Evolutionary conservation across 108 stramenopile species (phyloP).

Genomic region (Nannochloropsis salina): DNA sequence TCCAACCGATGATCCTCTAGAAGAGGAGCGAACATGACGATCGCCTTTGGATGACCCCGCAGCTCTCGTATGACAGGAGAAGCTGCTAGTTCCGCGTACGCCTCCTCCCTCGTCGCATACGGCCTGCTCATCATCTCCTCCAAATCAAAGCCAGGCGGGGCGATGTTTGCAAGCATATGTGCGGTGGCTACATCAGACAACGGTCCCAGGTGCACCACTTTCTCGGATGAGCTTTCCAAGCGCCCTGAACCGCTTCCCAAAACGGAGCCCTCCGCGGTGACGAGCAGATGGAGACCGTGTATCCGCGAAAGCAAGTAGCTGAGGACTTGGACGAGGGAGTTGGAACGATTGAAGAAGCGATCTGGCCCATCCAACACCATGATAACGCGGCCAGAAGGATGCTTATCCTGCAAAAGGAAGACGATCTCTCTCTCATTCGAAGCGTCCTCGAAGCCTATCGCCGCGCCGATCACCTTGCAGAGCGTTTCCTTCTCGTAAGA

Average conservation of each 20-base stretch:
- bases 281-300: neutral
- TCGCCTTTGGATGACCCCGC: conserved; percentile 4
- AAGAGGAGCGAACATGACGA: neutral
- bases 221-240: conserved; percentile 12
- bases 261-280: conserved; percentile 14
- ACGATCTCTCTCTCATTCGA: neutral
- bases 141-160: neutral
- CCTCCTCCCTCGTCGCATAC: neutral
- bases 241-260: neutral
- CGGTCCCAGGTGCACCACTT: neutral
- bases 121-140: neutral
- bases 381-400: conserved; percentile 1
- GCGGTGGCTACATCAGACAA: neutral
- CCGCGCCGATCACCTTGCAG: neutral
- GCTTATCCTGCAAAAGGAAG: neutral
- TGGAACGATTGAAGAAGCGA: conserved; percentile 2
- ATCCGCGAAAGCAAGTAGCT: neutral
- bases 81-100: neutral
- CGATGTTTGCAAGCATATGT: neutral
- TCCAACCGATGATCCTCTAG: neutral
- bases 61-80: neutral
- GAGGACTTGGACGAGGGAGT: neutral
- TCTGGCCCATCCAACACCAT: neutral
- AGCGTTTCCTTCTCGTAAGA: conserved; percentile 3
- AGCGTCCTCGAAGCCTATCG: neutral